These are phyloP conservation scores for Xerocomellus intermedius DNA, from an alignment of 768 basidiomycete genomes.

Conservation along the genomic window DNA sequence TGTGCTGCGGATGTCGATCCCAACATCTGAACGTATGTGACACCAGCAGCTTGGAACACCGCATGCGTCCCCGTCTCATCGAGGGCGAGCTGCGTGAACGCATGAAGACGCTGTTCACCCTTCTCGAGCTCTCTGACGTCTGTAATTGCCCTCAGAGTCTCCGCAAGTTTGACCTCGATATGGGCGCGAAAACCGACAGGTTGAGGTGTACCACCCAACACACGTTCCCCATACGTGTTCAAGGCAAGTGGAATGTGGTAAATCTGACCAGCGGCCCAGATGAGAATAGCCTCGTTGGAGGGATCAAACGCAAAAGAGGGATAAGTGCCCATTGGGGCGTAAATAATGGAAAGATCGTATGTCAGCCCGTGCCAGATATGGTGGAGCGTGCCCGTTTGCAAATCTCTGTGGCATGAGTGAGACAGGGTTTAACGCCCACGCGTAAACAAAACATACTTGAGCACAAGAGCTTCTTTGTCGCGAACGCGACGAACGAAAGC, in stretches of 20 bases:
- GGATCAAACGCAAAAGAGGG: slow-evolving; percentile 64
- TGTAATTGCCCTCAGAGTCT: slow-evolving; percentile 48
- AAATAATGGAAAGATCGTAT: slow-evolving; percentile 62
- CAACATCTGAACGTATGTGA: slow-evolving; percentile 27
- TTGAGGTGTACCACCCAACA: slow-evolving; percentile 38
- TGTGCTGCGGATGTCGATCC: slow-evolving; percentile 34
- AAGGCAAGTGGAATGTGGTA: slow-evolving; percentile 52
- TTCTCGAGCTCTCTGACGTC: slow-evolving; percentile 56
- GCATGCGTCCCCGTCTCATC: slow-evolving; percentile 53
- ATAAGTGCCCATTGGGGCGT: slow-evolving; percentile 79
- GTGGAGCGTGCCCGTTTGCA: slow-evolving; percentile 61
- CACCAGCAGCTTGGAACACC: slow-evolving; percentile 68
- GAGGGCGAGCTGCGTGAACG: slow-evolving; percentile 60
- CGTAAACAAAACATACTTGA: slow-evolving; percentile 49
- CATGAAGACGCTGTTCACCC: slow-evolving; percentile 53
- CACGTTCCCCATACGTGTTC: slow-evolving; percentile 46
- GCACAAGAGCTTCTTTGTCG: slow-evolving; percentile 69
- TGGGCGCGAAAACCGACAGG: slow-evolving; percentile 60
- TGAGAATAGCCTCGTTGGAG: slow-evolving; percentile 43
- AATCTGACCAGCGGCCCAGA: slow-evolving; percentile 76
- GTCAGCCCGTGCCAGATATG: slow-evolving; percentile 68
- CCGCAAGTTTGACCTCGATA: slow-evolving; percentile 62
- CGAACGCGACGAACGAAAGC: slow-evolving; percentile 73
- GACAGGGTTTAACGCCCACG: not conserved
- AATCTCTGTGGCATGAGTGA: slow-evolving; percentile 45